These are phyloP conservation scores for Lepiota subincarnata DNA, from an alignment of 768 basidiomycete genomes.

Conservation along the genomic window DNA sequence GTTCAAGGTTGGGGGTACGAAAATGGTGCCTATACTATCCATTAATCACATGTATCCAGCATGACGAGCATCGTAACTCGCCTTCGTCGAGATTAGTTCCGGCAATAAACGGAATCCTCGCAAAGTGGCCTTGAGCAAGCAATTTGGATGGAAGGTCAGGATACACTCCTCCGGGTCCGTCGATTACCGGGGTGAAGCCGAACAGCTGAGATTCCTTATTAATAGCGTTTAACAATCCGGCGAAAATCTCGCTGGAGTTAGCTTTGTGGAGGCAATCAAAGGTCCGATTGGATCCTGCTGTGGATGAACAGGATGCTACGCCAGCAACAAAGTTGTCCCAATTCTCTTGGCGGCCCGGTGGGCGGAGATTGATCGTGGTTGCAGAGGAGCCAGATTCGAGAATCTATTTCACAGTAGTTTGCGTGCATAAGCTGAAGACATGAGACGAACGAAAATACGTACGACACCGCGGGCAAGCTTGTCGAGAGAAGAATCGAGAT, in stretches of 20 bases:
- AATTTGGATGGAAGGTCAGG: constrained; percentile 36
- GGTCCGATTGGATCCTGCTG: constrained; percentile 23
- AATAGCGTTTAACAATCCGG: constrained; percentile 16
- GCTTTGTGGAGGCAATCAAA: constrained; percentile 30
- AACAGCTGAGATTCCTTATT: constrained; percentile 15
- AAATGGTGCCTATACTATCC: constrained; percentile 29
- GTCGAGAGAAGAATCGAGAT: constrained; percentile 29
- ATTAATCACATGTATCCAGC: background rate
- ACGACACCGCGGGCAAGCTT: constrained; percentile 31
- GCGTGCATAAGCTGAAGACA: background rate
- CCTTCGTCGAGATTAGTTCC: constrained; percentile 46
- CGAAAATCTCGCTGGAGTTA: constrained; percentile 21
- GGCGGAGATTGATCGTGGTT: constrained; percentile 25
- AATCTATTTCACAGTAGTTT: constrained; percentile 24
- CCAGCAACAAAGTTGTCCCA: constrained; percentile 37
- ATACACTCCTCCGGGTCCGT: constrained; percentile 36
- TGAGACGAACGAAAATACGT: background rate
- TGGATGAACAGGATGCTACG: constrained; percentile 28
- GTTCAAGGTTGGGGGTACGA: constrained; percentile 22
- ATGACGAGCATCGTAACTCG: constrained; percentile 14
- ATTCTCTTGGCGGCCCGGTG: constrained; percentile 26
- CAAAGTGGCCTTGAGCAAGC: constrained; percentile 21
- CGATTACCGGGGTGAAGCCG: constrained; percentile 36
- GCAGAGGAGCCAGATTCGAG: constrained; percentile 38
- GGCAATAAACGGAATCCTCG: constrained; percentile 39